Evolutionary conservation across 2,329 filamentous ascomycete species (phyloP).

Genomic region (Clarireedia sp.): DNA sequence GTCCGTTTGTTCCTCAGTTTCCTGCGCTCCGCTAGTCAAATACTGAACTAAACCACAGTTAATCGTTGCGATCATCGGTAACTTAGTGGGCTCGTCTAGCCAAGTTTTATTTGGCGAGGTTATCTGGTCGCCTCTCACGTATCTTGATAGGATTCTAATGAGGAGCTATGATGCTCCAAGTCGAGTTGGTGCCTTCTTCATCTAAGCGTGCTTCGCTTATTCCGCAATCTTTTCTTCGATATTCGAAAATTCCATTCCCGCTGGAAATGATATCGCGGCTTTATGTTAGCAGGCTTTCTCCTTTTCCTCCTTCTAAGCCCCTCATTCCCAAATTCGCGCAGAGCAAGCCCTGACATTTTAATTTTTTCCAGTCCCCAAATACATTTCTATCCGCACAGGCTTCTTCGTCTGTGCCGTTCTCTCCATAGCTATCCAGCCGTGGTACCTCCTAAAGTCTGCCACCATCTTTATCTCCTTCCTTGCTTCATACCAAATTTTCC

Average conservation of each 20-base stretch:
- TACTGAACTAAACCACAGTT: conserved; percentile 9
- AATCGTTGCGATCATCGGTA: conserved; percentile 34
- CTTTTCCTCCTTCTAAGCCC: background rate
- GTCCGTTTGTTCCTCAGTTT: background rate
- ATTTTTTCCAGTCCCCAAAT: conserved; percentile 28
- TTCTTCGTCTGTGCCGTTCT: conserved; percentile 33
- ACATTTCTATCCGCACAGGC: conserved; percentile 33
- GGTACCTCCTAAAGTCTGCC: conserved; percentile 32
- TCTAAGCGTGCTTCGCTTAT: conserved; percentile 35
- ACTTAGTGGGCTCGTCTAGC: conserved; percentile 31
- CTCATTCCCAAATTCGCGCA: too few relatives aligned
- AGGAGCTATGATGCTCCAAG: conserved; percentile 30
- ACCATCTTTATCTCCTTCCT: conserved; percentile 35
- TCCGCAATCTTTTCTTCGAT: conserved; percentile 37
- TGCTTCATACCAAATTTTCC: conserved; percentile 36
- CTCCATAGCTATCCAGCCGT: conserved; percentile 32
- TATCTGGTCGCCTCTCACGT: conserved; percentile 31
- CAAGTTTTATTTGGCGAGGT: conserved; percentile 29
- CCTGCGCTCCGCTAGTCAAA: background rate
- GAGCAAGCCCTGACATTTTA: background rate
- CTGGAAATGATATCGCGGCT: conserved; percentile 33
- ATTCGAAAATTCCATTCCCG: conserved; percentile 36
- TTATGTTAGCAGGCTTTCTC: conserved; percentile 14
- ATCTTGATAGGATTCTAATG: conserved; percentile 32
- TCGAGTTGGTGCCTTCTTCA: conserved; percentile 35